Evolutionary conservation across 2,329 filamentous ascomycete species (phyloP).

Genomic region (Drechslerella dactyloides): DNA sequence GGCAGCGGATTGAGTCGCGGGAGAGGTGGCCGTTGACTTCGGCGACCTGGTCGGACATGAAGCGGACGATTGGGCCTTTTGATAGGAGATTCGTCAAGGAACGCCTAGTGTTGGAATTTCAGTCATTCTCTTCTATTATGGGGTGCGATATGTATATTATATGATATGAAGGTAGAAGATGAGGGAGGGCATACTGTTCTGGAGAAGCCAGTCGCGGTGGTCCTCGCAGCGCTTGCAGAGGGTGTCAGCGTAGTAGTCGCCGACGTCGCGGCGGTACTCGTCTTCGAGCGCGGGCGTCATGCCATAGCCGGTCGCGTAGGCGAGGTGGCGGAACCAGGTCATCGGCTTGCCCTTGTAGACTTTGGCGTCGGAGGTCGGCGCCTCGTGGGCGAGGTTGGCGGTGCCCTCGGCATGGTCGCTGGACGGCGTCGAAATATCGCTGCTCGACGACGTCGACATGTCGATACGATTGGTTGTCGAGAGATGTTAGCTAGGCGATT

Average conservation of each 20-base stretch:
- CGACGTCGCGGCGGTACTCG: slow-evolving; percentile 78
- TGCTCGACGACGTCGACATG: slow-evolving; percentile 20
- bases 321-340: slow-evolving; percentile 42
- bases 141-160: too few species aligned
- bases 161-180: neutral
- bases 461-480: too few species aligned
- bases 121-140: slow-evolving; percentile 36
- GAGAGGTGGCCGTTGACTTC: slow-evolving; percentile 79
- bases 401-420: slow-evolving; percentile 23
- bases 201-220: slow-evolving; percentile 80
- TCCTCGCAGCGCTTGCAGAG: slow-evolving; percentile 72
- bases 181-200: slow-evolving; percentile 65
- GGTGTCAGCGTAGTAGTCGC: slow-evolving; percentile 68
- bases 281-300: slow-evolving; percentile 72
- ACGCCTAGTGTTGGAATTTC: slow-evolving; percentile 35
- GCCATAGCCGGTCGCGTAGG: slow-evolving; percentile 67
- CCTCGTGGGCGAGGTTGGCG: slow-evolving; percentile 23
- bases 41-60: slow-evolving; percentile 80
- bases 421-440: slow-evolving; percentile 5
- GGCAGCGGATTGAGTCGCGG: slow-evolving; percentile 77
- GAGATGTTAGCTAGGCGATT: neutral
- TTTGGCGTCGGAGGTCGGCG: slow-evolving; percentile 29
- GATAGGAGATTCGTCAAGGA: slow-evolving; percentile 5
- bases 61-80: slow-evolving; percentile 77
- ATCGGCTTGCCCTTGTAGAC: slow-evolving; percentile 45